phyloP scores from a whole-genome alignment of 768 basidiomycete species.

The Leucocoprinus leucothites region DNA sequence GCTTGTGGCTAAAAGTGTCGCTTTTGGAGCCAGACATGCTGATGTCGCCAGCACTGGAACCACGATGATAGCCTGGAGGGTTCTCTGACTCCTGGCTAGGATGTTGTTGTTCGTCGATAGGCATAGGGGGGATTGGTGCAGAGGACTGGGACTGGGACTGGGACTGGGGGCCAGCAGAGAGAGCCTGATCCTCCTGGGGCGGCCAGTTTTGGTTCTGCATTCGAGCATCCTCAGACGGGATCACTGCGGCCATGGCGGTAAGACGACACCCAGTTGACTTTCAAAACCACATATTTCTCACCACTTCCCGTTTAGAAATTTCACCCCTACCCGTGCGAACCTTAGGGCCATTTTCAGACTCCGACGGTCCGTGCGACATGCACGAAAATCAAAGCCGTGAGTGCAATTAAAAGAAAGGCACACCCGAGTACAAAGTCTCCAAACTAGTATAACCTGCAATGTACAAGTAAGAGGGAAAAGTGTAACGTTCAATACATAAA shows the following conservation, averaged over 20 bases:
- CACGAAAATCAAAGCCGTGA: not conserved
- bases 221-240: constrained; percentile 27
- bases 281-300: not conserved
- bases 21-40: constrained; percentile 39
- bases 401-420: no score
- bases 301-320: not conserved
- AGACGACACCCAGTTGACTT: no score
- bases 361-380: constrained; percentile 16
- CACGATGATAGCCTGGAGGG: constrained; percentile 45
- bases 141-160: constrained; percentile 29
- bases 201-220: constrained; percentile 47
- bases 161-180: constrained; percentile 38
- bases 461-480: not conserved
- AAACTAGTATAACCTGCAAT: no score
- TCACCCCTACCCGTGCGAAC: constrained; percentile 1
- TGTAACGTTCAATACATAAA: no score
- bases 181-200: constrained; percentile 44
- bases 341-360: constrained; percentile 12
- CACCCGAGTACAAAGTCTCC: no score
- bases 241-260: constrained; percentile 32
- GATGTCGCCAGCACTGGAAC: constrained; percentile 45
- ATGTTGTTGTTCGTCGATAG: constrained; percentile 41
- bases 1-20: constrained; percentile 66
- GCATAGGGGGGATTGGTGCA: constrained; percentile 38
- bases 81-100: constrained; percentile 46